A percentile compares a stretch with the other conserved stretches of the same genome.
phyloP scores from a whole-genome alignment of 2,329 filamentous ascomycete species.

The Botrytis pseudocinerea region DNA sequence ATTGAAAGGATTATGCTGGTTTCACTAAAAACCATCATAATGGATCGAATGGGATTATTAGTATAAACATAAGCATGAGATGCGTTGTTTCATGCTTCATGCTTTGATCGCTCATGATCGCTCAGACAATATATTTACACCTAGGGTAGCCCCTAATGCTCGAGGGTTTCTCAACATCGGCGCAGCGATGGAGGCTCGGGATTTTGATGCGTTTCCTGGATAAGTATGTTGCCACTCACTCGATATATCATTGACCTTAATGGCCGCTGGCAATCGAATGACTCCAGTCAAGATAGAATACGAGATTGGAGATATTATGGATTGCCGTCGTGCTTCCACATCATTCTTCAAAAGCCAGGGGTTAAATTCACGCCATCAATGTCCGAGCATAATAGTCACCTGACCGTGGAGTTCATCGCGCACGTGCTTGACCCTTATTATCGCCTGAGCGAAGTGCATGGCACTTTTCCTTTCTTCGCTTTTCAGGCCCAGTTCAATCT shows the following conservation, averaged over 20 bases:
- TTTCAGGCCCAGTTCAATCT: neutral
- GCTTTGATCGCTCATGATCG: constrained; percentile 16
- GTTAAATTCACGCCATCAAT: neutral
- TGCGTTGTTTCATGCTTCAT: constrained; percentile 11
- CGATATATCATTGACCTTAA: neutral
- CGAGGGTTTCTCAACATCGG: neutral
- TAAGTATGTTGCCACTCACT: neutral
- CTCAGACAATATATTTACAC: constrained; percentile 11
- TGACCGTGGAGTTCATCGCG: neutral
- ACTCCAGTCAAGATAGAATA: neutral
- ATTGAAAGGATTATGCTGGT: constrained; percentile 17
- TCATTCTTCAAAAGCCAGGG: neutral
- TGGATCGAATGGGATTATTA: neutral
- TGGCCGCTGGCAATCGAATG: neutral
- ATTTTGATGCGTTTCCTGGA: neutral
- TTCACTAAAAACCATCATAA: constrained; percentile 12
- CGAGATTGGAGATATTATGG: neutral
- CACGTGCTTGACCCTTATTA: neutral
- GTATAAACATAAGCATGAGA: neutral
- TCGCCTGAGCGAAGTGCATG: neutral
- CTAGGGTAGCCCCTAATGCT: constrained; percentile 4
- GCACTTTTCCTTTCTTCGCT: neutral
- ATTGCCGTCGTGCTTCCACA: neutral
- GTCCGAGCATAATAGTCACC: neutral
- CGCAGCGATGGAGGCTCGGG: neutral